phyloP scores from a whole-genome alignment of 177 flowering plant genomes.

The Vitis hybrid region DNA sequence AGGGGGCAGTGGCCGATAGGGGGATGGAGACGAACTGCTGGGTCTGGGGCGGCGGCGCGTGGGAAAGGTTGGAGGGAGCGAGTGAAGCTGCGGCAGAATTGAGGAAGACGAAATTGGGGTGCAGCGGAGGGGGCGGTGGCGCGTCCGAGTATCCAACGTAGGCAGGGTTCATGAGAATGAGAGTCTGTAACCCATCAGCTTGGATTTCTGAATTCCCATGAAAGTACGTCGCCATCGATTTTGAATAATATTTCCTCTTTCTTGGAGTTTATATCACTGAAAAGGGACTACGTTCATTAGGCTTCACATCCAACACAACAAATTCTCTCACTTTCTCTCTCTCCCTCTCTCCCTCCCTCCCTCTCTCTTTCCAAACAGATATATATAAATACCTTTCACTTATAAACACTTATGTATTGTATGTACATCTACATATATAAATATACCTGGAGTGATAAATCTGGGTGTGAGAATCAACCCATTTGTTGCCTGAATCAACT shows the following conservation, averaged over 20 bases:
- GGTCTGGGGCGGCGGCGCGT: conserved; percentile 33
- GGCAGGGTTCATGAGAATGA: conserved; percentile 84
- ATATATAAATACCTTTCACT: not conserved
- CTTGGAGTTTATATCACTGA: conserved; percentile 20
- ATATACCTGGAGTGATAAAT: not conserved
- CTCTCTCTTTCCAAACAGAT: not conserved
- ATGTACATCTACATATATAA: not conserved
- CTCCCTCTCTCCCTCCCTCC: not conserved
- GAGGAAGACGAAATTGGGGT: conserved; percentile 45
- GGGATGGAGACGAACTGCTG: conserved; percentile 69
- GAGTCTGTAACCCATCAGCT: conserved; percentile 73
- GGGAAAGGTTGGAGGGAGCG: conserved; percentile 22
- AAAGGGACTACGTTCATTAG: conserved; percentile 23
- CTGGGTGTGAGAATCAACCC: conserved; percentile 19
- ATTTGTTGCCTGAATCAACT: not conserved
- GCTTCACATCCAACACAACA: conserved; percentile 13
- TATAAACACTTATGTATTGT: too few relatives aligned
- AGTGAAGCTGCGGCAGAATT: conserved; percentile 33
- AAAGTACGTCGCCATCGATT: conserved; percentile 80
- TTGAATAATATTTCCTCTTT: conserved; percentile 2
- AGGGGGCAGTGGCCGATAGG: conserved; percentile 23
- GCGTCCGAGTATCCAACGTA: conserved; percentile 61
- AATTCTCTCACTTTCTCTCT: conserved; percentile 7
- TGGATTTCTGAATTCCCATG: conserved; percentile 78
- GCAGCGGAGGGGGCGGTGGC: conserved; percentile 25